phyloP scores from a whole-genome alignment of 2,329 filamentous ascomycete genomes.

The Alternaria alternata region DNA sequence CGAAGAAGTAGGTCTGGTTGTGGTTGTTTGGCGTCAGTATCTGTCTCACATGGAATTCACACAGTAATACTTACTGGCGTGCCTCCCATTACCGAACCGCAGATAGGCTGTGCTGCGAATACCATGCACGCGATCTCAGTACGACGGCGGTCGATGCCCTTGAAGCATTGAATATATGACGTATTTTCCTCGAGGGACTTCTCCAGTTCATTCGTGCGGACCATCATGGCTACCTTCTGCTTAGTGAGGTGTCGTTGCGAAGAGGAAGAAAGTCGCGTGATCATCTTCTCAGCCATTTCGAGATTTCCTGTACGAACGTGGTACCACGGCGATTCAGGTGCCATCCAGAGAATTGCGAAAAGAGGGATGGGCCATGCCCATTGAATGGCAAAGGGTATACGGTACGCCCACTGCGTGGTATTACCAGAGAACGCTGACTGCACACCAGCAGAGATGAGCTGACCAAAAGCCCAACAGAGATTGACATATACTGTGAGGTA shows the following conservation, averaged over 20 bases:
- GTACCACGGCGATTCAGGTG: slow-evolving; percentile 67
- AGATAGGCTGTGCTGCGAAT: slow-evolving; percentile 53
- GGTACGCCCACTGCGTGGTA: slow-evolving; percentile 68
- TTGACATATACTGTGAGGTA: slow-evolving; percentile 61
- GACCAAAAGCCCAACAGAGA: slow-evolving; percentile 55
- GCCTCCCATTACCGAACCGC: slow-evolving; percentile 30
- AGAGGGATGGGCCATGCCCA: slow-evolving; percentile 70
- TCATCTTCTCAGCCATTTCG: slow-evolving; percentile 65
- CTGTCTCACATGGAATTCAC: neutral
- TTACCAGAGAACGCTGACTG: slow-evolving; percentile 69
- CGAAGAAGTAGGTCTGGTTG: slow-evolving; percentile 54
- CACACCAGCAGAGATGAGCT: slow-evolving; percentile 73
- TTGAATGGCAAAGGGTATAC: slow-evolving; percentile 70
- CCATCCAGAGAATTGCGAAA: slow-evolving; percentile 12
- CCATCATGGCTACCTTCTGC: slow-evolving; percentile 77
- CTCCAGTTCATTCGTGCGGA: slow-evolving; percentile 81
- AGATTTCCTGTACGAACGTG: slow-evolving; percentile 68
- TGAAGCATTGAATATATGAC: slow-evolving; percentile 82
- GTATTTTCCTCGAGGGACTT: slow-evolving; percentile 69
- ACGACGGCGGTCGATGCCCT: slow-evolving; percentile 68
- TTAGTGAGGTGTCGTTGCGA: slow-evolving; percentile 5
- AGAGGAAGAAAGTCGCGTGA: slow-evolving; percentile 52
- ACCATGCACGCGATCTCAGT: slow-evolving; percentile 71
- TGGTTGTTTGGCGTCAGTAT: neutral
- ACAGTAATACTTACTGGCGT: neutral